These are phyloP conservation scores for Scedosporium boydii DNA, from an alignment of 2,329 filamentous ascomycete genomes.

Conservation along the genomic window DNA sequence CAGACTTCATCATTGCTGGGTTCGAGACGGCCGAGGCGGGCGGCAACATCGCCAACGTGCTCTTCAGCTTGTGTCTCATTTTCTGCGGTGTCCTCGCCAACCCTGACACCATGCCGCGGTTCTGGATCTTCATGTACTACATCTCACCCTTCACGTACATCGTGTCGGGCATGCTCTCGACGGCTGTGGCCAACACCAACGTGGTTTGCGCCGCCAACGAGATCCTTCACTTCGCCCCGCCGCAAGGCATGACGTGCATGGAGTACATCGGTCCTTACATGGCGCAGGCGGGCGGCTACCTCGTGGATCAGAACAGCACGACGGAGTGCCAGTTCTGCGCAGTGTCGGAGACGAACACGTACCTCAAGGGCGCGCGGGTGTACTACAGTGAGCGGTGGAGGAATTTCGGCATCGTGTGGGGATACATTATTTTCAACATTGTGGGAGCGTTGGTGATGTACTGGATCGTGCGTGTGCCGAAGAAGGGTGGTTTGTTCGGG, in stretches of 20 bases:
- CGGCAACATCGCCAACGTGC: constrained; percentile 64
- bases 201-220: constrained; percentile 64
- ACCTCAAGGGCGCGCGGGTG: constrained; percentile 36
- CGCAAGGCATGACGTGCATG: constrained; percentile 45
- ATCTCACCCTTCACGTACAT: constrained; percentile 78
- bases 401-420: constrained; percentile 57
- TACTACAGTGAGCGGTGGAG: constrained; percentile 54
- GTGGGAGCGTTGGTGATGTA: constrained; percentile 44
- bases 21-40: constrained; percentile 67
- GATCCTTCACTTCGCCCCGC: constrained; percentile 55
- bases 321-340: constrained; percentile 46
- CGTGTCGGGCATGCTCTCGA: constrained; percentile 60
- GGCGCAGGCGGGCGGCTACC: constrained; percentile 36
- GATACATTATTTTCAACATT: constrained; percentile 51
- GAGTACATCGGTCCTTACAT: constrained; percentile 49
- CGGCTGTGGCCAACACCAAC: constrained; percentile 56
- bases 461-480: constrained; percentile 41
- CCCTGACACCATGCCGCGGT: constrained; percentile 53
- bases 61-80: constrained; percentile 63
- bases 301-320: constrained; percentile 38
- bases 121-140: constrained; percentile 82
- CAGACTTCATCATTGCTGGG: constrained; percentile 66
- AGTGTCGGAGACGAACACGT: constrained; percentile 40
- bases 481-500: constrained; percentile 17
- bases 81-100: constrained; percentile 68